Base-by-base conservation (phyloP, 1,284 basidiomycete species). In the Malassezia sympodialis region DNA sequence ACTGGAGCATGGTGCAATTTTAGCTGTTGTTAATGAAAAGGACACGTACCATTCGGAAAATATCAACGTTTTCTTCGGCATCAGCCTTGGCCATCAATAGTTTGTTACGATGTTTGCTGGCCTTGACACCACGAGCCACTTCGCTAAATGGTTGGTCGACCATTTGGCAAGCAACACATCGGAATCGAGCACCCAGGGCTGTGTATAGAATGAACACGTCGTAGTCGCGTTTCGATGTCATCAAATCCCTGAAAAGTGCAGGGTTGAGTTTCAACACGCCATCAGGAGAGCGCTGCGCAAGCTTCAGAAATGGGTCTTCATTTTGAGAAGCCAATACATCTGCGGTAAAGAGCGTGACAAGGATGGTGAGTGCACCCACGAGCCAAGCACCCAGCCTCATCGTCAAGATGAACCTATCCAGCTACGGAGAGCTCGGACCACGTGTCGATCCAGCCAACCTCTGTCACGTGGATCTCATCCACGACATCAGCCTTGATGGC, bases 141-240 rank as follows among this genome's bases (percentile, higher is more conserved):
- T 48, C 23, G 12, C 31, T 19, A 24, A 43, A 57, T 8, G 55
- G 50, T 26, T 46, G 32, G 6, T 28, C n/a, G 17, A 57, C 28
- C 28, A 57, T 44, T 6, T 35, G 21, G 28, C 55, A 57, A 14
- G 55, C 55, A 4, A 40, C 49, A 24, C 55, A 57, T 11, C 24
- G 37, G 41, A 51, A 51, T 4, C 32, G 24, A 8, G 43, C 21
- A n/a, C 21, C 6, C 21, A 37, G 12, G 14, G 47, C 50, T 19
- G 55, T 52, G 39, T 39, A 48, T 15, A 46, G 35, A 26, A 57
- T 40, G 12, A 51, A 52, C n/a, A 52, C 50, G 8, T 37, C 46
- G n/a, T 47, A 57, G 14, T 57, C 55, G 17, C 55, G 55, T 4
- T 50, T 49, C 17, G 30, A 28, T 12, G 49, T 26, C 17, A 50